Conservation (phyloP, 2,329 filamentous ascomycete genomes). For the Falciphora oryzae region DNA sequence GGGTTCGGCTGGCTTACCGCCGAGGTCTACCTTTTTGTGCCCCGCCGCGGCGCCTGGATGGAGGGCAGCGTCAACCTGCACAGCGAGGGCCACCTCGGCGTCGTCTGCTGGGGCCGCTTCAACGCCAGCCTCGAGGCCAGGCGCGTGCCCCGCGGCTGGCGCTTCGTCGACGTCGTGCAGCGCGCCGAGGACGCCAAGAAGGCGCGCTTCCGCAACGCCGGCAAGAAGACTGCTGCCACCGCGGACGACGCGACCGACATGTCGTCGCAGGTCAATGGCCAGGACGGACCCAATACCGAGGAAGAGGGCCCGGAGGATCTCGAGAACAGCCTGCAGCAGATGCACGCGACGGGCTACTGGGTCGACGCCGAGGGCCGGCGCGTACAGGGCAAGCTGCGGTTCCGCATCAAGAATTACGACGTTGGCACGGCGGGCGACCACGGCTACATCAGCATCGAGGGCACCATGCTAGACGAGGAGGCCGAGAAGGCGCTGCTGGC, state of each 20-base stretch:
- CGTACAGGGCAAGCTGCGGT: constrained; percentile 65
- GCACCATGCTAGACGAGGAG: constrained; percentile 69
- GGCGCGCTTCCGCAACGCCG: constrained; percentile 14
- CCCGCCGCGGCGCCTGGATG: constrained; percentile 65
- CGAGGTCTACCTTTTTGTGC: constrained; percentile 78
- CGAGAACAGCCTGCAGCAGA: constrained; percentile 24
- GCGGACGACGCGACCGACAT: constrained; percentile 29
- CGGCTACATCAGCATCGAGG: constrained; percentile 79
- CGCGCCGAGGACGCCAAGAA: constrained; percentile 24
- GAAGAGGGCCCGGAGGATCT: constrained; percentile 21
- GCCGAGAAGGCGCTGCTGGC: constrained; percentile 57
- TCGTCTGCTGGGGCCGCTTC: constrained; percentile 88
- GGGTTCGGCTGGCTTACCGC: constrained; percentile 85
- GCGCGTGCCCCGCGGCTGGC: constrained; percentile 72
- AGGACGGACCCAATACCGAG: constrained; percentile 10
- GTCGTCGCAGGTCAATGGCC: constrained; percentile 11
- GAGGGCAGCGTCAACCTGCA: constrained; percentile 81
- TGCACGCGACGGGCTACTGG: constrained; percentile 65
- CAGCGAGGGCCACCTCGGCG: constrained; percentile 80
- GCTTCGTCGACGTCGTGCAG: constrained; percentile 62
- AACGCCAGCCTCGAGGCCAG: constrained; percentile 79
- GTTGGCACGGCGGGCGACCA: constrained; percentile 68
- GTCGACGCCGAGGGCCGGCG: constrained; percentile 63
- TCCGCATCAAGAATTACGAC: constrained; percentile 81
- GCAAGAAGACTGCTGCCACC: constrained; percentile 20